Evolutionary conservation across 768 basidiomycete species (phyloP), one percentile per base, ranked within the genome.

Genomic region (Hericium erinaceus): DNA sequence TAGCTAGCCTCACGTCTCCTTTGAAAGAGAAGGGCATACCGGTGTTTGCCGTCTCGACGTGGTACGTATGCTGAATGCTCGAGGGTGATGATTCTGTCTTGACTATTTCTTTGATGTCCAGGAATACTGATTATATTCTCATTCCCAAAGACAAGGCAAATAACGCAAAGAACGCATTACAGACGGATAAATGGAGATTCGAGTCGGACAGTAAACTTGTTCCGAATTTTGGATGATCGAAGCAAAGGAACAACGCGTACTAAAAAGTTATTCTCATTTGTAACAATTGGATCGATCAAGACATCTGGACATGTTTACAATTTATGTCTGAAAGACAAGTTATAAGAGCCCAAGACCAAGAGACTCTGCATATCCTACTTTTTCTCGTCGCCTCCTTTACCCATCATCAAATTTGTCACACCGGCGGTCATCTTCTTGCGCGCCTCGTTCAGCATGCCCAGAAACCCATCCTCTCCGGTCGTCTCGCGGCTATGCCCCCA

Each of bases 391-490:
- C 26, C 56, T 44, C 67, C 65, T 51, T 66, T 66, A 37, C 70
- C 70, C 39, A 74, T 63, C 39, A 73, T 64, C 51, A 66, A 58
- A 16, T 73, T 69, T 3, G 74, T 74, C 41, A 75, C 37, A 38
- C 64, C 64, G 0, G 73, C 76, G 1, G 73, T 74, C 16, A 72
- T 26, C 55, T 72, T 78, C 71, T 77, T 79, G 52, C 76, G 66
- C 46, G 72, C 63, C 54, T 79, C 77, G 54, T 77, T 77, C 48
- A 77, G 59, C 69, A 72, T 71, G 8, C 77, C 77, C 7, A 75
- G 58, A 64, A 77, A 76, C 0, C 74, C 75, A 55, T 78, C 75
- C 10, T 75, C 72, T 3, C 64, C 57, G 1, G 68, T 70, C 13
- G 70, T 68, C 39, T 73, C 68, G 20, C 59, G 61, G 46, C 69